Evolutionary conservation across 805 yeast species (phyloP), one percentile per base, ranked within the genome.

Genomic region (Candida succiphila): DNA sequence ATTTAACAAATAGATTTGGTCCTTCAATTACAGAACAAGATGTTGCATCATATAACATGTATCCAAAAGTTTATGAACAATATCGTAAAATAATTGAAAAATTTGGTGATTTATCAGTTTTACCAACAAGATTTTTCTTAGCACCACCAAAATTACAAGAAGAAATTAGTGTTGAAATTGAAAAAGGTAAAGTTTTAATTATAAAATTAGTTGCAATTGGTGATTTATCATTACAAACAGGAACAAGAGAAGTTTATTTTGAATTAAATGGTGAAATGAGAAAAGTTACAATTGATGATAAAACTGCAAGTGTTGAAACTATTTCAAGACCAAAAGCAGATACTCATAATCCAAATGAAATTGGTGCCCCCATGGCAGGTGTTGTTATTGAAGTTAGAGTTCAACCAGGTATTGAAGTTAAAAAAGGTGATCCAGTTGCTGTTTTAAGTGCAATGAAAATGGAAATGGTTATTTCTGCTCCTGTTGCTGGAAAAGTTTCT

Each of bases 321-420:
- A 72, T 84, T 40, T 66, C 89, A 22, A 79, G 95, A 56, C 84
- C 89, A 46, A 92, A 89, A 72, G 97, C 96, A 36, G 86, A 82
- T 47, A 68, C 81, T 14, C 78, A 75, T 54, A 83, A 85, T 59
- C 85, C 94, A 39, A 81, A 78, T 53, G 96, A 92, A 48, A 79
- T 92, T 42, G 97, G 97, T 48, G 94, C 98, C 5, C 98, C 98
- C 62, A 89, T 89, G 97, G 94, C 97, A 27, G 98, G 98, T 67
- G 96, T 88, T 43, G 85, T 89, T 41, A 85, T 89, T 43, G 98
- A 92, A 63, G 83, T 88, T 35, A 84, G 94, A 54, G 86, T 87
- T 42, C 84, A 86, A 67, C 74, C 75, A 46, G 95, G 94, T 40
- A 71, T 78, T 34, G 81, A 80, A 44, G 95, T 92, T 44, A 86